Conservation (phyloP, 2,329 filamentous ascomycete species). For the Ophioceras dolichostomum region DNA sequence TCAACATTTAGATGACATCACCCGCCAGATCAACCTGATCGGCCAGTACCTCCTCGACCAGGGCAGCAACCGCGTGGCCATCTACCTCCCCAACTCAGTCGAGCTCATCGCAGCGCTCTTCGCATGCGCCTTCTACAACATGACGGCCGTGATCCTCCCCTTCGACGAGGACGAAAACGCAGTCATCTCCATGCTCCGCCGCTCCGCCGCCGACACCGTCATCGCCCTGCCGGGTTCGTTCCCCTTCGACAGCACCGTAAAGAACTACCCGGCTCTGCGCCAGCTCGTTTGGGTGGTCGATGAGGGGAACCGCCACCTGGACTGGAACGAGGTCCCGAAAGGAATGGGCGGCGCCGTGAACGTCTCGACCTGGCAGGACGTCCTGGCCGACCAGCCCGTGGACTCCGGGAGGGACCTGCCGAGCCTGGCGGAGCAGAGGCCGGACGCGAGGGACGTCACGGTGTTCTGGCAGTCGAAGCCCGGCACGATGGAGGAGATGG, state of each 20-base stretch:
- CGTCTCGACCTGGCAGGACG: slow-evolving; percentile 86
- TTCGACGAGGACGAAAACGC: slow-evolving; percentile 62
- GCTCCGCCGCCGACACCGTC: slow-evolving; percentile 66
- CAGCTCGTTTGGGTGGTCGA: slow-evolving; percentile 90
- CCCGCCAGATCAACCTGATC: slow-evolving; percentile 76
- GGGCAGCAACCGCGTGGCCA: slow-evolving; percentile 64
- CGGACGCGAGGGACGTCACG: slow-evolving; percentile 43
- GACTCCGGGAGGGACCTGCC: slow-evolving; percentile 53
- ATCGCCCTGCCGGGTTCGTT: slow-evolving; percentile 80
- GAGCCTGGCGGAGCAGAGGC: slow-evolving; percentile 38
- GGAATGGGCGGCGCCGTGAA: slow-evolving; percentile 63
- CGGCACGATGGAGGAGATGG: slow-evolving; percentile 50
- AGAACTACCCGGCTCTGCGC: slow-evolving; percentile 57
- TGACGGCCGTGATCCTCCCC: slow-evolving; percentile 75
- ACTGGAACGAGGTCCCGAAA: slow-evolving; percentile 83
- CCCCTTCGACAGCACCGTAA: slow-evolving; percentile 61
- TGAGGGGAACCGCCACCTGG: slow-evolving; percentile 79
- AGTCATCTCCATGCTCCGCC: slow-evolving; percentile 59
- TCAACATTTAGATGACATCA: slow-evolving; percentile 67
- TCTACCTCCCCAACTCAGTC: slow-evolving; percentile 87
- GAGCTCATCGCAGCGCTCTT: slow-evolving; percentile 77
- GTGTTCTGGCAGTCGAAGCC: slow-evolving; percentile 52
- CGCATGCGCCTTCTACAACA: slow-evolving; percentile 78
- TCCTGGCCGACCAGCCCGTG: slow-evolving; percentile 58
- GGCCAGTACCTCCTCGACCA: slow-evolving; percentile 64